A percentile compares a stretch with the other conserved stretches of the same genome.
These are phyloP conservation scores for Terfezia boudieri DNA, from an alignment of 495 filamentous ascomycete genomes.

Conservation along the genomic window DNA sequence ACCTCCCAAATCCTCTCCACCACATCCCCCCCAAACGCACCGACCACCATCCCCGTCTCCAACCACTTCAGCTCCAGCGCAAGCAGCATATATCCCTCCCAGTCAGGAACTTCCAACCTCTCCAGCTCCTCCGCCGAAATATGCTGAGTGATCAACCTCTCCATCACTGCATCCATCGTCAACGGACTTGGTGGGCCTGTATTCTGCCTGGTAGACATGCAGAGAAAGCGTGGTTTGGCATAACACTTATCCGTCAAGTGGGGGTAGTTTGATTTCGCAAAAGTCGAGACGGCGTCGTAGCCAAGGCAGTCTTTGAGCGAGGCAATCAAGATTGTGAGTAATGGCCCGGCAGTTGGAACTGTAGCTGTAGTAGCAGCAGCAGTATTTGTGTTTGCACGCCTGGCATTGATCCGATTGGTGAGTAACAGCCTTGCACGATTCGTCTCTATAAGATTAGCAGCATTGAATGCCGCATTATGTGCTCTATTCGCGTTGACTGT, in stretches of 20 bases:
- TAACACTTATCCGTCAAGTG: neutral
- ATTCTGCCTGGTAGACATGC: neutral
- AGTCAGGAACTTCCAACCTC: neutral
- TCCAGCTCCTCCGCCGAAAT: neutral
- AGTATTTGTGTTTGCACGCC: too few relatives aligned
- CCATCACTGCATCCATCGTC: neutral
- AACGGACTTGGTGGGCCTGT: neutral
- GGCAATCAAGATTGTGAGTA: neutral
- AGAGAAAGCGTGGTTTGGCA: neutral
- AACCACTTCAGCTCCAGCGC: neutral
- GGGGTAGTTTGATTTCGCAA: neutral
- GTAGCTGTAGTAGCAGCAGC: too few relatives aligned
- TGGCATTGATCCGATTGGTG: too few relatives aligned
- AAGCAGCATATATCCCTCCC: neutral
- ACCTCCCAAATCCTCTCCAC: neutral
- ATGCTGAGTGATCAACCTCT: neutral
- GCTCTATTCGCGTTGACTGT: too few relatives aligned
- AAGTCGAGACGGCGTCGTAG: neutral
- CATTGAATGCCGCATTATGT: too few relatives aligned
- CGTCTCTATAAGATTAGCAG: too few relatives aligned
- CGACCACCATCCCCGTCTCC: neutral
- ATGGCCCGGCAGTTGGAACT: neutral
- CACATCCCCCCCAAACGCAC: neutral
- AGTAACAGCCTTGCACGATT: too few relatives aligned
- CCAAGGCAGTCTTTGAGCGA: neutral